A percentile compares a stretch with the other conserved stretches of the same genome.
phyloP scores from a whole-genome alignment of 345 rosid species.

The Rhodomyrtus tomentosa region DNA sequence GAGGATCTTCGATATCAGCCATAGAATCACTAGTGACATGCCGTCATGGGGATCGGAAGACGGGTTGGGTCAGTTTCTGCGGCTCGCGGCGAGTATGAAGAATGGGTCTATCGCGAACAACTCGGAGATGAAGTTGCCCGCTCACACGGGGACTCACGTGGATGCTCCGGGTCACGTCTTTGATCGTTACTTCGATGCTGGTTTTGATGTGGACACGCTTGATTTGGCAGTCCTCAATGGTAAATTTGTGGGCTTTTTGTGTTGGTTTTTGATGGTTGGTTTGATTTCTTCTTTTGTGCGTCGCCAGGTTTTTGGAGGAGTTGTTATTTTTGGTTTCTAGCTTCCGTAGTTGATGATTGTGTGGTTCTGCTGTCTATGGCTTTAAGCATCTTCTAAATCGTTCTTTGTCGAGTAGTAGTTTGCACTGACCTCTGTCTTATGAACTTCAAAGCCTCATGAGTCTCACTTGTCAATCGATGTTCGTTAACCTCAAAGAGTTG shows the following conservation, averaged over 20 bases:
- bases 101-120: constrained; percentile 27
- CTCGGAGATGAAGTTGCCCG: constrained; percentile 20
- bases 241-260: not conserved
- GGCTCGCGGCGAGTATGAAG: constrained; percentile 27
- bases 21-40: constrained; percentile 11
- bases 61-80: constrained; percentile 28
- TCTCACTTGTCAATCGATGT: not conserved
- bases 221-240: constrained; percentile 20
- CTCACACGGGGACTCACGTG: constrained; percentile 44
- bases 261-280: not conserved
- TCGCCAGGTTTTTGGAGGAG: not conserved
- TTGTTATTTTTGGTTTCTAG: not conserved
- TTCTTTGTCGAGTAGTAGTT: not conserved
- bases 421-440: not conserved
- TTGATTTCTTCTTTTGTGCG: not conserved
- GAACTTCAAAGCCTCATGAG: not conserved
- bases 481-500: not conserved
- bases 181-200: constrained; percentile 33
- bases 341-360: not conserved
- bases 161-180: constrained; percentile 44
- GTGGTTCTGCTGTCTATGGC: not conserved
- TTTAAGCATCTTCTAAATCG: not conserved
- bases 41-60: constrained; percentile 18
- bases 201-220: constrained; percentile 34
- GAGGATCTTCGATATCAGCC: constrained; percentile 37